Base-by-base conservation (phyloP, 2,329 filamentous ascomycete genomes). In the Pseudopithomyces maydicus region DNA sequence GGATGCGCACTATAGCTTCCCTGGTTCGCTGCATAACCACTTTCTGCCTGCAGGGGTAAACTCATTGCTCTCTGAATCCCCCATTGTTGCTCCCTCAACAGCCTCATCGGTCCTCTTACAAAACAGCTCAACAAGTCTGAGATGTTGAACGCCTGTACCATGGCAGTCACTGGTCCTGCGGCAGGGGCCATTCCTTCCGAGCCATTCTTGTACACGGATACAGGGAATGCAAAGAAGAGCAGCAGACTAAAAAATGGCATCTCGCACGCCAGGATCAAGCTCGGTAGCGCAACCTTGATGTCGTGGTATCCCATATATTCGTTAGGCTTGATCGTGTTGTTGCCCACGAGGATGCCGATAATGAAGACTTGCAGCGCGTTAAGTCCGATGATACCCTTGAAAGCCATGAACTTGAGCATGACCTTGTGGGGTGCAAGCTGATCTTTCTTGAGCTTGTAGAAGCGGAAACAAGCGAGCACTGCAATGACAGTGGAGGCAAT, bases 231-330 rank as follows among this genome's bases (percentile, higher is more conserved):
- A 35, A 68, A 57, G 35, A 68, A 17, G 19, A 74, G 55, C 3
- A 73, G 55, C 38, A 68, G 23, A 3, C 68, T 65, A 55, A 74
- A 74, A 29, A 72, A 29, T 3, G 71, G 72, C 70, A 73, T 72
- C 61, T 74, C 71, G 57, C 65, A 66, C 15, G 66, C 63, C 32
- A 73, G 64, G 11, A 72, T 57, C n/a, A 73, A 63, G 8, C 62
- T 63, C 0, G 72, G 64, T 14, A 74, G 65, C 2, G 61, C 67
- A 22, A 56, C 63, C 44, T 66, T 62, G 47, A 73, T 53, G 56
- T 74, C 67, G 50, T 71, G 60, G 56, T 69, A 71, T 36, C 63
- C 69, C 53, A 74, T 59, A 61, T 72, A 66, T 36, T 68, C 60
- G 8, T 60, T 61, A 6, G 69, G 66, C 1, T 65, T 58, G 44